Base-by-base conservation (phyloP, 176 grass and related monocot species). In the Eremochloa ophiuroides region DNA sequence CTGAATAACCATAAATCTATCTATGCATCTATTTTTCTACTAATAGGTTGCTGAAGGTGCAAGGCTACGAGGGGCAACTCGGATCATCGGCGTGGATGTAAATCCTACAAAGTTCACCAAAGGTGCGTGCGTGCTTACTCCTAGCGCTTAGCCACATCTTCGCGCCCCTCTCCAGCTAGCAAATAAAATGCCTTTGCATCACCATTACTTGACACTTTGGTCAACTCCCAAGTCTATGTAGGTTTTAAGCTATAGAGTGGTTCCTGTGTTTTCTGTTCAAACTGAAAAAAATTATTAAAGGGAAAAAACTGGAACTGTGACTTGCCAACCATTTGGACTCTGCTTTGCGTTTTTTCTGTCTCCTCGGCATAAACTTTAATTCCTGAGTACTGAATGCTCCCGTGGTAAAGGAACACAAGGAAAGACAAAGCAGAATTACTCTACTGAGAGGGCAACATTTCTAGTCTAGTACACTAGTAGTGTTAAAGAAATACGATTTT, bases 1-100 rank as follows among this genome's bases (percentile, higher is more conserved):
- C 31, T 2, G 5, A 2, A 66, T 35, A 20, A 35, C 15, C 62
- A 14, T 34, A 12, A 67, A 23, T 39, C 37, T n/a, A n/a, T 35
- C 34, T 68, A 6, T 41, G n/a, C 30, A 34, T 38, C 3, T 67
- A 2, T 20, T 50, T 18, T n/a, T n/a, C n/a, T n/a, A 5, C 1
- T 9, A 23, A 6, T 62, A 97, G 94, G 94, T 88, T 58, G 92
- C 85, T 1, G 94, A 92, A 81, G 94, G 94, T 16, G 87, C 94
- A 50, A 79, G 89, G 62, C 40, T 92, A 25, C 78, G 89, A 15
- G 83, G 88, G 33, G 89, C 89, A 14, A 71, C 81, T 7, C 75
- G 70, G 64, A 94, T 97, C 76, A 91, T 97, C 8, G 94, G 89
- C 1, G 81, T 97, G 16, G 92, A 94, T 47, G 86, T 92, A 44